Conservation (phyloP, 1,284 basidiomycete species). For the Sphaerobolus stellatus region DNA sequence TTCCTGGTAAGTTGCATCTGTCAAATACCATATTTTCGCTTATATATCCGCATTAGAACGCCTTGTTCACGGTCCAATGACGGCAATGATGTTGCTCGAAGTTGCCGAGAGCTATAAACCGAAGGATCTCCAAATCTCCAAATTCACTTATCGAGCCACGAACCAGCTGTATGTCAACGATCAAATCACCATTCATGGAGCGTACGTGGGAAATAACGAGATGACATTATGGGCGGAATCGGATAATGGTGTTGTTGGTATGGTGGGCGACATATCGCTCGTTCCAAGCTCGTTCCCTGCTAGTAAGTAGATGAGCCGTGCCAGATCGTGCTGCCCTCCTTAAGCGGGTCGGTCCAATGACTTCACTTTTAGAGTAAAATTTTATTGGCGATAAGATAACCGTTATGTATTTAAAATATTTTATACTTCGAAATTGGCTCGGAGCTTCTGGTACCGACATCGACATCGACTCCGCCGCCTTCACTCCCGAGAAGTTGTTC, state of each 20-base stretch:
- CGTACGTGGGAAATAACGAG: conserved; percentile 34
- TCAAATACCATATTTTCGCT: background rate
- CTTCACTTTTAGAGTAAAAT: too few species aligned
- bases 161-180: conserved; percentile 70
- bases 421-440: too few species aligned
- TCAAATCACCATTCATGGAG: conserved; percentile 54
- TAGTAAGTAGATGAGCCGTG: too few species aligned
- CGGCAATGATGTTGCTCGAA: conserved; percentile 75
- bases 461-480: too few species aligned
- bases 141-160: conserved; percentile 73
- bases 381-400: too few species aligned
- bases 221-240: conserved; percentile 54
- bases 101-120: conserved; percentile 35
- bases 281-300: too few species aligned
- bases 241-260: conserved; percentile 64
- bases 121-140: conserved; percentile 43
- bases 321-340: too few species aligned
- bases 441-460: too few species aligned
- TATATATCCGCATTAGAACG: conserved; percentile 48
- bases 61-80: conserved; percentile 80
- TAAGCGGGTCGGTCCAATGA: too few species aligned
- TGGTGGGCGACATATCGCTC: conserved; percentile 55
- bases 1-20: conserved; percentile 51
- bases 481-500: too few species aligned
- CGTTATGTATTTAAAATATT: too few species aligned